Base-by-base conservation (phyloP, 805 yeast species). In the Candida glaebosa region DNA sequence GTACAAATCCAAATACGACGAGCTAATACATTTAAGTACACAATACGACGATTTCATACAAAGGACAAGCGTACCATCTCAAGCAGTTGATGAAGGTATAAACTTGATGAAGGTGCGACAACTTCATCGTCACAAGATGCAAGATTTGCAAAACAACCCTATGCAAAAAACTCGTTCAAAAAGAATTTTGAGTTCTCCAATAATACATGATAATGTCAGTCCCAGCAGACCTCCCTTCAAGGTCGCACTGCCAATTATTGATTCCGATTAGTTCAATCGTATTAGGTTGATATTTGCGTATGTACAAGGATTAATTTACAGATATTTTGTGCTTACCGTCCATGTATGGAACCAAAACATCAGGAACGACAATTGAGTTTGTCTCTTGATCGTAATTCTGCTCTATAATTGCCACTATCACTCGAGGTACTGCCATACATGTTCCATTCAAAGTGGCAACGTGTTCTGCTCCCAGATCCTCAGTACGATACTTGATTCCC, bases 401-500 rank as follows among this genome's bases (percentile, higher is more conserved):
- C 63, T 93, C 99, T 3, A 91, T 66, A n/a, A 93, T 73, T 1
- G 98, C 96, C 16, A 90, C 74, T 15, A 93, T 81, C 1, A 90
- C 83, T 44, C 99, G 70, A 2, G 99, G 99, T 12, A 91, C 83
- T 1, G 99, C 99, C 76, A 90, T 75, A 2, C 96, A 96, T 0
- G 99, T 93, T 14, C 97, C 99, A 51, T 93, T 93, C 35, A 93
- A 70, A 0, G 99, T 93, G 47, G 87, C 89, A 0, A 79, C 88
- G 54, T 73, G 85, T 34, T 65, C 57, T n/a, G 65, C 46, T 35
- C 61, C 64, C 40, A 54, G 47, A 25, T 52, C 55, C 2, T 57
- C 65, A 10, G 49, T 51, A 41, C 66, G 69, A 53, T 69, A 81
- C 42, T 76, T 77, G 4, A 95, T 84, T 31, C 82, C 81, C 51